Evolutionary conservation across 306 rosid genomes (phyloP).

Genomic region (Begonia peltatifolia): DNA sequence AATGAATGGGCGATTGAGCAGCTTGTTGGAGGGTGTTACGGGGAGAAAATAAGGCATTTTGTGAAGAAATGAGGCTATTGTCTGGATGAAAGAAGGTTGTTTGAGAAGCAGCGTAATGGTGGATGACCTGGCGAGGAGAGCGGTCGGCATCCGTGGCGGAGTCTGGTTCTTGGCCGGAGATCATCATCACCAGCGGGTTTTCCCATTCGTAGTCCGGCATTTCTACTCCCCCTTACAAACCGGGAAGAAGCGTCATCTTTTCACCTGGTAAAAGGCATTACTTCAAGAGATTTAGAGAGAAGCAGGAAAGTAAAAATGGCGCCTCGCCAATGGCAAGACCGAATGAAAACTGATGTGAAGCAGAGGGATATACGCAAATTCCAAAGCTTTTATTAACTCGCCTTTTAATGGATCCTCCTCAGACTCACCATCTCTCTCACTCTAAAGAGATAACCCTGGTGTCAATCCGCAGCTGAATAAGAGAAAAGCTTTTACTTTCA

Average conservation of each 20-base stretch:
- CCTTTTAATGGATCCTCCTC: not conserved
- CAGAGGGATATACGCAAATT: not conserved
- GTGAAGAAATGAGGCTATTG: constrained; percentile 11
- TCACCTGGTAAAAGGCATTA: not conserved
- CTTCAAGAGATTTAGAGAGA: not conserved
- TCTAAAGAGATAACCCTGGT: not conserved
- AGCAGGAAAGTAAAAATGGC: not conserved
- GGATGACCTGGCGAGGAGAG: constrained; percentile 39
- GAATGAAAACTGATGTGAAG: not conserved
- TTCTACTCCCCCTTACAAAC: not conserved
- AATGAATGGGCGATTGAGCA: constrained; percentile 11
- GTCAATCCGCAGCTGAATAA: not conserved
- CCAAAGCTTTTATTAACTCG: not conserved
- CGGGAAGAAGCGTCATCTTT: not conserved
- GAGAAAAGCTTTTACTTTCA: not conserved
- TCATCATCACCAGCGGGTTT: constrained; percentile 52
- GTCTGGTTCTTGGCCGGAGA: constrained; percentile 33
- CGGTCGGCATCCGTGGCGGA: constrained; percentile 31
- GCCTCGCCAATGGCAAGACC: not conserved
- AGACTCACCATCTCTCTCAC: not conserved
- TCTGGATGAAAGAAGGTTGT: constrained; percentile 23
- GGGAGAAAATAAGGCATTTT: constrained; percentile 13
- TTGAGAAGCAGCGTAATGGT: constrained; percentile 36
- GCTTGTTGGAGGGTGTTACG: constrained; percentile 19
- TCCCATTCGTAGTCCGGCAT: constrained; percentile 98